A percentile compares a stretch with the other conserved stretches of the same genome.
These are phyloP conservation scores for Suillus weaverae DNA, from an alignment of 768 basidiomycete genomes.

Conservation along the genomic window DNA sequence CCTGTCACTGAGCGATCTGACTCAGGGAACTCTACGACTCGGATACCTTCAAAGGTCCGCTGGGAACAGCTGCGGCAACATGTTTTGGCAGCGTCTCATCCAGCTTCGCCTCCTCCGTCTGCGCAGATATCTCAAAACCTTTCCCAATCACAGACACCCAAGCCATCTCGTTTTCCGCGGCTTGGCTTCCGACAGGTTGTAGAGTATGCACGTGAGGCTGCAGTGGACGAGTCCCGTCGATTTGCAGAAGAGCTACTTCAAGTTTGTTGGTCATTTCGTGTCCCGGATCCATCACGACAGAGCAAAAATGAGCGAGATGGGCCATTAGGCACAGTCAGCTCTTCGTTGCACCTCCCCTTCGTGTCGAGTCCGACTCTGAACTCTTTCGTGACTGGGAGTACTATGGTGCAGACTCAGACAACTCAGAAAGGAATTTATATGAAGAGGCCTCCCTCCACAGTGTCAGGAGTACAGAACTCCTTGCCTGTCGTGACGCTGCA, in stretches of 20 bases:
- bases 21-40: neutral
- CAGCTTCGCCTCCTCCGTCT: constrained; percentile 21
- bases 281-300: constrained; percentile 36
- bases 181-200: constrained; percentile 66
- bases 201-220: constrained; percentile 56
- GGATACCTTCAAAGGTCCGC: constrained; percentile 40
- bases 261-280: constrained; percentile 55
- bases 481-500: constrained; percentile 46
- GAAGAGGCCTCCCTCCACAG: constrained; percentile 46
- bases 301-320: constrained; percentile 29
- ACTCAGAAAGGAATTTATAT: constrained; percentile 35
- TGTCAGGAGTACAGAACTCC: constrained; percentile 30
- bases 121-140: constrained; percentile 7
- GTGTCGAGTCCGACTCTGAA: constrained; percentile 38
- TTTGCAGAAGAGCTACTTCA: constrained; percentile 57
- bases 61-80: constrained; percentile 59
- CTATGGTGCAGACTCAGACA: constrained; percentile 22
- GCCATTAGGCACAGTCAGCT: constrained; percentile 29
- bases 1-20: constrained; percentile 3
- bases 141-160: constrained; percentile 41
- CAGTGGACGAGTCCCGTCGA: constrained; percentile 47
- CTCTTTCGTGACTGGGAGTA: constrained; percentile 15
- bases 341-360: constrained; percentile 43
- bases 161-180: constrained; percentile 48
- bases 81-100: constrained; percentile 39